phyloP scores from a whole-genome alignment of 2,329 filamentous ascomycete species.

The Monilinia fructigena region DNA sequence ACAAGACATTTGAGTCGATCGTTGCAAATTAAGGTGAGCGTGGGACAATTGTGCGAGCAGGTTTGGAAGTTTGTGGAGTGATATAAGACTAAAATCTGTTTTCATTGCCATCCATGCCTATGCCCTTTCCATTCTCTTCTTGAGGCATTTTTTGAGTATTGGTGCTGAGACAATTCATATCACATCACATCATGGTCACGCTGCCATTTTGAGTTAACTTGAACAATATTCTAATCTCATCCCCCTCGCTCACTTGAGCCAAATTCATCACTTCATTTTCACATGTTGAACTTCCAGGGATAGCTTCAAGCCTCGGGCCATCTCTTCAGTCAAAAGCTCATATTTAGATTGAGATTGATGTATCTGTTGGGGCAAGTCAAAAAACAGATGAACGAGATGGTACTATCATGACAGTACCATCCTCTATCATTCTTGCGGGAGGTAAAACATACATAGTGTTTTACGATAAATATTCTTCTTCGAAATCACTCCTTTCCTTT shows the following conservation, averaged over 20 bases:
- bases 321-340: neutral
- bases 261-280: neutral
- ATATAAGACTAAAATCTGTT: neutral
- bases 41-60: neutral
- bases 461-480: neutral
- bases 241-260: neutral
- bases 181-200: conserved; percentile 9
- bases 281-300: too few species aligned
- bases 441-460: neutral
- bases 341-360: neutral
- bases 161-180: neutral
- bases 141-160: neutral
- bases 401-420: neutral
- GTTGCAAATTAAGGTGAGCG: conserved; percentile 1
- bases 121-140: neutral
- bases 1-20: neutral
- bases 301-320: neutral
- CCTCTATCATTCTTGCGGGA: neutral
- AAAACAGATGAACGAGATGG: neutral
- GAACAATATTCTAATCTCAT: neutral
- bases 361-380: neutral
- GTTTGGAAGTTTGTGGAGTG: neutral
- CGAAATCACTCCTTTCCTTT: neutral
- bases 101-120: neutral
- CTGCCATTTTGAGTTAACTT: neutral